phyloP scores from a whole-genome alignment of 495 filamentous ascomycete species.

The Trichoderma gamsii region DNA sequence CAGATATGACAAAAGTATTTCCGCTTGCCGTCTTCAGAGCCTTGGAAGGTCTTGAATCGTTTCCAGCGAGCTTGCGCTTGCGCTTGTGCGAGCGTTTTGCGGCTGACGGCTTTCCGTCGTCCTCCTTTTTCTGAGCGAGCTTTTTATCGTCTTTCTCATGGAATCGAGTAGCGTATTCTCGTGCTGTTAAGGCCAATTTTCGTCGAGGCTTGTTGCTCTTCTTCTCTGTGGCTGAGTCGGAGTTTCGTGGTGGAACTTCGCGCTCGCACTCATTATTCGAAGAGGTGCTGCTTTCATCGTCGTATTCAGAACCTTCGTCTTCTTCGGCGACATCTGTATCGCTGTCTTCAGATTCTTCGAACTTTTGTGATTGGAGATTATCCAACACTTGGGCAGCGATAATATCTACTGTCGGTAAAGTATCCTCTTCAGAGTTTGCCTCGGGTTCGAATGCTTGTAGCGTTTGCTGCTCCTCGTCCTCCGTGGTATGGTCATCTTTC shows the following conservation, averaged over 20 bases:
- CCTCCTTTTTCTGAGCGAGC: not conserved
- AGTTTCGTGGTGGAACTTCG: not conserved
- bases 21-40: not conserved
- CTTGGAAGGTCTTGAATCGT: not conserved
- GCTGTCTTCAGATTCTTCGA: not conserved
- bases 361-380: too few species aligned
- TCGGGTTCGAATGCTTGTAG: too few species aligned
- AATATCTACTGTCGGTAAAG: too few species aligned
- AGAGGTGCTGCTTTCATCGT: not conserved
- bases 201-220: conserved; percentile 1
- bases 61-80: not conserved
- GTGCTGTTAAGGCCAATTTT: not conserved
- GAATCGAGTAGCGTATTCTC: not conserved
- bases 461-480: too few species aligned
- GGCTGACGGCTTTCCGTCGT: not conserved
- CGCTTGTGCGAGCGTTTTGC: not conserved
- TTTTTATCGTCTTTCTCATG: not conserved
- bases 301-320: not conserved
- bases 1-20: not conserved
- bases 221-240: not conserved
- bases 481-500: too few species aligned
- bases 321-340: not conserved
- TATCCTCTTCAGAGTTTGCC: too few species aligned
- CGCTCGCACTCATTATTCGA: not conserved
- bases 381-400: too few species aligned